Evolutionary conservation across 441 rosid genomes (phyloP).

Genomic region (Pelargonium fulgidum): DNA sequence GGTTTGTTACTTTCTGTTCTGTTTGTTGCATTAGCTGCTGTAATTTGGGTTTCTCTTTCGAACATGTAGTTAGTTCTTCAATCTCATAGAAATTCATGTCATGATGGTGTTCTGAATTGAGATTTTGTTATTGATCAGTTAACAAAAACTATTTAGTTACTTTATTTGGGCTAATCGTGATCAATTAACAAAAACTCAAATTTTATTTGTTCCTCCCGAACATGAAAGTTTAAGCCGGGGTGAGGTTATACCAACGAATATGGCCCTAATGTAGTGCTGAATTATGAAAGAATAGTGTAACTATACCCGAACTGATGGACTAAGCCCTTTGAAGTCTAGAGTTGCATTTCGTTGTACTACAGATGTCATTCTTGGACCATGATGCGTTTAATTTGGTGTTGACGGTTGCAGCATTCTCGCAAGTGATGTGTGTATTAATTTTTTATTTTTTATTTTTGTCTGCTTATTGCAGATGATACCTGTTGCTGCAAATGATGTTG

Average conservation of each 20-base stretch:
- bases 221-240: neutral
- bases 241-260: neutral
- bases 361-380: neutral
- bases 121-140: no score
- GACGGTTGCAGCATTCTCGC: neutral
- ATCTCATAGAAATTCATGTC: no score
- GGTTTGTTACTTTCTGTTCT: conserved; percentile 31
- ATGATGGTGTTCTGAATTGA: no score
- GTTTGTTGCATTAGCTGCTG: neutral
- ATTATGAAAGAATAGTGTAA: neutral
- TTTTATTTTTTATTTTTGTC: conserved; percentile 6
- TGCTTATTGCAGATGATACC: conserved; percentile 74
- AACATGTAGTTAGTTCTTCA: no score
- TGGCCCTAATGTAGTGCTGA: neutral
- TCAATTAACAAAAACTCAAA: no score
- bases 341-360: neutral
- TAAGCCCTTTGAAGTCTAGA: neutral
- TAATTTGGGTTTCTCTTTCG: no score
- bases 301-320: neutral
- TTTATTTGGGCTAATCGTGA: no score
- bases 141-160: no score
- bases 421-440: neutral
- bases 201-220: neutral
- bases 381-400: neutral
- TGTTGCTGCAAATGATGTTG: conserved; percentile 92